Conservation (phyloP, 345 rosid genomes). For the Turnera subulata region DNA sequence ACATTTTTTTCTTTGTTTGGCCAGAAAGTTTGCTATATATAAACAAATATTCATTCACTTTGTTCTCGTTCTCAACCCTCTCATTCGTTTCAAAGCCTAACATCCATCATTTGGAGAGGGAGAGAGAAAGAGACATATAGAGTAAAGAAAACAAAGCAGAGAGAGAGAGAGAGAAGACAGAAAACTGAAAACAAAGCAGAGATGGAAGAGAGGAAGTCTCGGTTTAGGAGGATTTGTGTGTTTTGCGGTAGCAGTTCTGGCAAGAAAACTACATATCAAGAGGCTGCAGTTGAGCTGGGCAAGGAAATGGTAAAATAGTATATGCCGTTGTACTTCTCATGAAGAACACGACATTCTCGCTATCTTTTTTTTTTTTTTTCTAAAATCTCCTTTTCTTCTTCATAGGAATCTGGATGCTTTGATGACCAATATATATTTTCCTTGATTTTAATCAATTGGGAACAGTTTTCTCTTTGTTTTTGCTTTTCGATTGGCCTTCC, state of each 20-base stretch:
- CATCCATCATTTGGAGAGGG: neutral
- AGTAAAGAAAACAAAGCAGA: constrained; percentile 4
- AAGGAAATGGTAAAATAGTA: constrained; percentile 72
- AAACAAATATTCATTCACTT: constrained; percentile 11
- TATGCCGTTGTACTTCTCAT: no score
- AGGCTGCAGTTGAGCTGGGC: constrained; percentile 79
- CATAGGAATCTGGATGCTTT: no score
- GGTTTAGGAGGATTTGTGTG: constrained; percentile 82
- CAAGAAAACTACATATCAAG: constrained; percentile 71
- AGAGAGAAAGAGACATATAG: constrained; percentile 17
- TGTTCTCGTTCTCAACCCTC: constrained; percentile 18
- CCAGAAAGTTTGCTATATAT: constrained; percentile 11
- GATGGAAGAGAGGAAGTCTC: constrained; percentile 56
- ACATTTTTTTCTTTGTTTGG: neutral
- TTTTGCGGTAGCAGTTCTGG: constrained; percentile 87
- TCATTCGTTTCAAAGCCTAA: neutral
- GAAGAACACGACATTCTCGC: no score
- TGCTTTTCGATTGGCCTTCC: neutral
- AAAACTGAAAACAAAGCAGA: constrained; percentile 5
- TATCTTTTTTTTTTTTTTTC: no score
- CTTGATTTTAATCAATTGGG: no score
- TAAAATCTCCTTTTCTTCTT: no score
- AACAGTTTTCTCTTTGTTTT: no score
- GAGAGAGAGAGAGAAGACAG: constrained; percentile 18
- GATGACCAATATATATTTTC: no score